Base-by-base conservation (phyloP, 805 yeast species). In the Candida dajiaensis region DNA sequence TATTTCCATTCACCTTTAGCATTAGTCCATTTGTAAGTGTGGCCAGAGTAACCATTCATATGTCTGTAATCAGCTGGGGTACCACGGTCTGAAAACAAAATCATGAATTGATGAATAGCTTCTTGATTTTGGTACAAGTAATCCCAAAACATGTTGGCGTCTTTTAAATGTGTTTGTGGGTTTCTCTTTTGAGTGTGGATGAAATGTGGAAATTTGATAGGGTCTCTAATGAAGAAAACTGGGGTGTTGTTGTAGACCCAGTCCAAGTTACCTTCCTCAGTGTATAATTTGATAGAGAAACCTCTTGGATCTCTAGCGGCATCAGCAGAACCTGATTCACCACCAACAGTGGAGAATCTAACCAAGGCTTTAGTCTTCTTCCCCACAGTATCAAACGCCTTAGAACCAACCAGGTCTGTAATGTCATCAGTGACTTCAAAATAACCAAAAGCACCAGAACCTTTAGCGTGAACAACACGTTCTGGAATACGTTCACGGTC, bases 391-490 rank as follows among this genome's bases (percentile, higher is more conserved):
- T 77, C 76, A 56, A 89, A 76, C 70, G 89, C 85, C 46, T 78
- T 78, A 42, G 94, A 81, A 22, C 76, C 72, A 61, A 85, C 79
- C 41, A 85, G 59, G 63, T 85, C 92, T 10, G 87, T 70, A 59
- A 87, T 81, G 58, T 87, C 95, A 56, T 88, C 92, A 12, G 96
- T 88, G 44, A 84, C 90, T 66, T 85, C 95, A 63, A 89, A 89
- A 54, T 74, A 77, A 54, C 96, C 96, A 63, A 74, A 86, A 10
- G 96, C 96, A 62, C 96, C 96, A 13, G 90, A 85, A 56, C 96
- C 96, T 65, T 88, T 88, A 45, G 96, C 96, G 62, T 88, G 96
- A 31, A 89, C 96, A 47, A 88, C 95, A 68, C 96, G 76, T 70
- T 89, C 96, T 12, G 96, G 96, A 53, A 88, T 84, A 67, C 96